Percentiles rank a stretch among this genome's conserved stretches.
Conservation (phyloP, 2,329 filamentous ascomycete species). For the Phyllosticta paracitricarpa region DNA sequence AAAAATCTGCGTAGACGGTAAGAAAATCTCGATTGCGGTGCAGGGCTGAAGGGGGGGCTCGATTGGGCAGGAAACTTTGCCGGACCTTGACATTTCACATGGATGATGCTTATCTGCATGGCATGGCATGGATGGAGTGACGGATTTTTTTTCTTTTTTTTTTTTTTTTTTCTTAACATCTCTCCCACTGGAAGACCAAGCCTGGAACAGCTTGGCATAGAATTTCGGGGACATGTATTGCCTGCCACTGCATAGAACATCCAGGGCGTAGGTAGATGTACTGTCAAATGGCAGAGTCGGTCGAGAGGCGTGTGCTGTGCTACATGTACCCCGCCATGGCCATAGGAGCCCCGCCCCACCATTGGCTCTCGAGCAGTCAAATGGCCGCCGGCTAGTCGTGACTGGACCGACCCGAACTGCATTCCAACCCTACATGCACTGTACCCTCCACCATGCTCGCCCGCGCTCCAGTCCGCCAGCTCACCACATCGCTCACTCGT, state of each 20-base stretch:
- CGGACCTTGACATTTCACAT: not conserved
- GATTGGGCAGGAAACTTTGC: slow-evolving; percentile 7
- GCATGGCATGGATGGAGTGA: not conserved
- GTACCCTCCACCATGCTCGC: not conserved
- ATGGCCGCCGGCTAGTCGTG: not conserved
- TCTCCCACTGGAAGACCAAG: not conserved
- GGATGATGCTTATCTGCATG: not conserved
- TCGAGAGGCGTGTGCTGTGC: not conserved
- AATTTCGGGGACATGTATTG: not conserved
- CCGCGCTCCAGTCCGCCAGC: slow-evolving; percentile 2
- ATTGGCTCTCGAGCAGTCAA: not conserved
- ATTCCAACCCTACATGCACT: not conserved
- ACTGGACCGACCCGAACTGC: not conserved
- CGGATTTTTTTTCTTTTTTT: slow-evolving; percentile 1
- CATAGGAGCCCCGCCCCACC: not conserved
- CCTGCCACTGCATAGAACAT: not conserved
- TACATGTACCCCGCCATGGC: not conserved
- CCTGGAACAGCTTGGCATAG: not conserved
- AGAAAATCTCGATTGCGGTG: not conserved
- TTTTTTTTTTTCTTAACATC: not conserved
- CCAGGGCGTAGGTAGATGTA: not conserved
- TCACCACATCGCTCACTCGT: not conserved
- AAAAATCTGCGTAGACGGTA: not conserved
- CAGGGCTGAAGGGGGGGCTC: slow-evolving; percentile 4
- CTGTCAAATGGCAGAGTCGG: no score